Evolutionary conservation across 2,329 filamentous ascomycete species (phyloP), one percentile per base, ranked within the genome.

Genomic region (Mycosphaerella arachidis): DNA sequence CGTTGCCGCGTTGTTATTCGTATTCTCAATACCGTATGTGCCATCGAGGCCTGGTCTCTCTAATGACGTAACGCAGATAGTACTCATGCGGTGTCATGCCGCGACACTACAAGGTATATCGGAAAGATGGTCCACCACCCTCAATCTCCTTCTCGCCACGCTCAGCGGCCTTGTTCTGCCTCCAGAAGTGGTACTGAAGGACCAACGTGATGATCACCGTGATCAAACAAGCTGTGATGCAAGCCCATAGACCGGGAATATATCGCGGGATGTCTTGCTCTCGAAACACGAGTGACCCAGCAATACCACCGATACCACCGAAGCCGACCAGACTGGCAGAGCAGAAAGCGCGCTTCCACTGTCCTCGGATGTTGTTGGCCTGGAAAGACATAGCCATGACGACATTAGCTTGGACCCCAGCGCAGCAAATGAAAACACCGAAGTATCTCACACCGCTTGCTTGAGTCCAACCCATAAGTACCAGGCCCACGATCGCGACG

Each of bases 331-430:
- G 55, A 12, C 51, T 37, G 9, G 62, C 57, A 9, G 59, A 61
- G 20, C 53, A 29, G 2, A 64, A 37, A 0, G 90, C 90, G 53
- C 91, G 85, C 78, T 92, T 95, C 89, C 90, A 94, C 76, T 94
- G 90, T 0, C 90, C 91, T 56, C 89, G 86, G 70, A 95, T 88
- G 75, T 95, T 95, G 76, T 93, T 94, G 45, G 90, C 89, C 77
- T 93, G 90, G 77, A 90, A 93, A 0, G 89, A 83, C 78, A 95
- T 85, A 50, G 84, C 79, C 1, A 85, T 81, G 89, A 90, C 89
- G 4, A 91, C 80, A 71, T 92, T 93, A 61, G 85, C 82, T 73
- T 91, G 91, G 64, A 86, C 85, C 7, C 88, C 89, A 0, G 88
- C 88, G 0, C 88, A 87, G 35, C 85, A 81, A 51, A 92, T 76